Percentiles rank a stretch among this genome's conserved stretches.
Evolutionary conservation across 805 yeast genomes (phyloP).

Genomic region (Ogataea zsoltii): DNA sequence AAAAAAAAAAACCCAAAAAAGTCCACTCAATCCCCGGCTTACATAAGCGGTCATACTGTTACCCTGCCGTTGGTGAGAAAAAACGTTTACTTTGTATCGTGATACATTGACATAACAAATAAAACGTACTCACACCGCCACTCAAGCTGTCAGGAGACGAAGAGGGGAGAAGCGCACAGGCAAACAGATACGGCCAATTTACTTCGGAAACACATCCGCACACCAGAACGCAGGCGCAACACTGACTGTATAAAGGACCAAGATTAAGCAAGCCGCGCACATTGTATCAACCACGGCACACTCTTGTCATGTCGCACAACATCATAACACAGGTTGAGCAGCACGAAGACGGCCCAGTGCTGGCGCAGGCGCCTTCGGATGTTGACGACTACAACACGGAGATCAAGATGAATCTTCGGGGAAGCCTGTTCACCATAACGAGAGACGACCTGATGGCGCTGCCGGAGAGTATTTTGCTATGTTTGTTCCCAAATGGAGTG

Average conservation of each 20-base stretch:
- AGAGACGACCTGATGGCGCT: constrained; percentile 87
- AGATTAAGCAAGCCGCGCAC: constrained; percentile 3
- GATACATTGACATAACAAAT: too few species aligned
- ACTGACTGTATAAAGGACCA: neutral
- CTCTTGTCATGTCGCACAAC: constrained; percentile 33
- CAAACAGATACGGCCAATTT: too few species aligned
- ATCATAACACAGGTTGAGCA: constrained; percentile 73
- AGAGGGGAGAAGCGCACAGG: too few species aligned
- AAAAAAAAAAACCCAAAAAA: neutral
- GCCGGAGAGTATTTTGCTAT: constrained; percentile 85
- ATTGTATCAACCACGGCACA: neutral
- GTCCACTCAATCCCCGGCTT: neutral
- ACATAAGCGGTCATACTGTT: neutral
- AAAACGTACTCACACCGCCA: too few species aligned
- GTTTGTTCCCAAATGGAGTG: constrained; percentile 89
- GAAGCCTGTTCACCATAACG: constrained; percentile 69
- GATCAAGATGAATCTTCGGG: constrained; percentile 78
- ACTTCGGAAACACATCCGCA: too few species aligned
- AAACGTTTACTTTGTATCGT: too few species aligned
- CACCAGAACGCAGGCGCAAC: neutral
- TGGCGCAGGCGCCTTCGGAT: constrained; percentile 21
- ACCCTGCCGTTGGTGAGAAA: neutral
- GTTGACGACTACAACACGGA: constrained; percentile 59
- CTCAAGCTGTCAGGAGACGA: too few species aligned
- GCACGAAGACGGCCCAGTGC: constrained; percentile 21